Evolutionary conservation across 768 basidiomycete genomes (phyloP).

Genomic region (Suillus occidentalis): DNA sequence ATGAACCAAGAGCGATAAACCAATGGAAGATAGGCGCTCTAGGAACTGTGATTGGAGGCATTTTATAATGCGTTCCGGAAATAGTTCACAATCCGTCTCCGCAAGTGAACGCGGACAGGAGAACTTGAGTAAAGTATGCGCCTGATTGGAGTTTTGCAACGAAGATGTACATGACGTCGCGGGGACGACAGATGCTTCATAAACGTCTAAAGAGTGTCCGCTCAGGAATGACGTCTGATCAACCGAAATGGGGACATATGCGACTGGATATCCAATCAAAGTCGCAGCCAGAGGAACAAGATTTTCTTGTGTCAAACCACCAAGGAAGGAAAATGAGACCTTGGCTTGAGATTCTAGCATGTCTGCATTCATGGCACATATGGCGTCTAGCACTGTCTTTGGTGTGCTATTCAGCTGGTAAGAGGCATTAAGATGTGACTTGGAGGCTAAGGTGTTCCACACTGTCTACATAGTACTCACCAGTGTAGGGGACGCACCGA

Average conservation of each 20-base stretch:
- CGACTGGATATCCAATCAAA: constrained; percentile 62
- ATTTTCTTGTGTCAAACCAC: constrained; percentile 22
- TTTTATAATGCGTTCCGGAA: constrained; percentile 24
- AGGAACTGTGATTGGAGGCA: constrained; percentile 37
- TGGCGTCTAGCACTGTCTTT: constrained; percentile 12
- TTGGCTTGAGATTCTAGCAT: constrained; percentile 13
- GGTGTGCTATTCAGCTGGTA: constrained; percentile 17
- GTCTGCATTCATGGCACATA: constrained; percentile 9
- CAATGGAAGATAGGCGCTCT: constrained; percentile 28
- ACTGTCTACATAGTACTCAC: constrained; percentile 18
- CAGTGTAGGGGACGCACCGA: constrained; percentile 19
- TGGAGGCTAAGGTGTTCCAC: neutral
- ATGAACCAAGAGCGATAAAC: constrained; percentile 22
- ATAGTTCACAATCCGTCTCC: constrained; percentile 14
- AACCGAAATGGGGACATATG: constrained; percentile 48
- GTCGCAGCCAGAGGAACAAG: constrained; percentile 57
- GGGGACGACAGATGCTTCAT: constrained; percentile 31
- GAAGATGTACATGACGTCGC: neutral
- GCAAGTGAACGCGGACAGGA: constrained; percentile 48
- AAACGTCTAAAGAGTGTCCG: constrained; percentile 49
- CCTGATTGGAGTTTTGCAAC: constrained; percentile 2
- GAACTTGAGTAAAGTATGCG: constrained; percentile 52
- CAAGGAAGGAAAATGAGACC: constrained; percentile 31
- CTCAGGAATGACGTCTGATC: constrained; percentile 42
- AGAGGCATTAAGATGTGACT: constrained; percentile 5